These are phyloP conservation scores for Wickerhamiella kurtzmanii DNA, from an alignment of 805 yeast species.

Conservation along the genomic window DNA sequence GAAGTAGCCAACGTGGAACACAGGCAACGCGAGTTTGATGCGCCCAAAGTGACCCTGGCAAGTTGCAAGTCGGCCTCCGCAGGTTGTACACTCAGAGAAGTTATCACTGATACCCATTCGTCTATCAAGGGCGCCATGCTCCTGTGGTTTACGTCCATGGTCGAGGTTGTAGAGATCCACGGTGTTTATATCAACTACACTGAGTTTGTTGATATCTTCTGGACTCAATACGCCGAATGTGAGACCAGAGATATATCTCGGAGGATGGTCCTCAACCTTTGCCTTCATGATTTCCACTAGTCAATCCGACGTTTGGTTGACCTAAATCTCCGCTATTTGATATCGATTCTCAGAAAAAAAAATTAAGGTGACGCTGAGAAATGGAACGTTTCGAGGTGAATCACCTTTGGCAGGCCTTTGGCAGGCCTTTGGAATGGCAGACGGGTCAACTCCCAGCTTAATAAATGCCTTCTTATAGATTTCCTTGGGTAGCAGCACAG, in stretches of 20 bases:
- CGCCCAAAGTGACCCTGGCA: constrained; percentile 99
- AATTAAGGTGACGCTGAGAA: neutral
- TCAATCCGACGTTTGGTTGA: neutral
- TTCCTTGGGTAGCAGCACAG: too few species aligned
- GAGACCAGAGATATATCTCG: constrained; percentile 78
- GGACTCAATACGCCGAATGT: constrained; percentile 91
- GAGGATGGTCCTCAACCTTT: constrained; percentile 56
- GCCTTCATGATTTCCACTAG: constrained; percentile 26
- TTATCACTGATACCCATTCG: constrained; percentile 90
- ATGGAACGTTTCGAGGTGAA: too few species aligned
- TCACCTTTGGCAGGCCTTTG: too few species aligned
- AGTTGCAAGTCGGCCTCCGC: constrained; percentile 81
- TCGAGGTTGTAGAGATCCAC: constrained; percentile 87
- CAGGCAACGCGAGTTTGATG: constrained; percentile 82
- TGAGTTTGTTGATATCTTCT: constrained; percentile 79
- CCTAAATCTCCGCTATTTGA: neutral
- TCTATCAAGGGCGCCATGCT: constrained; percentile 79
- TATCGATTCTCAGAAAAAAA: neutral
- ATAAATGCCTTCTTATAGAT: too few species aligned
- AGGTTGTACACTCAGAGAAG: constrained; percentile 73
- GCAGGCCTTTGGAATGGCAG: too few species aligned
- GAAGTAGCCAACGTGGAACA: constrained; percentile 94
- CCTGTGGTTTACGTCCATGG: constrained; percentile 70
- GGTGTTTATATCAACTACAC: constrained; percentile 85
- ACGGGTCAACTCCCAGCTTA: too few species aligned